Evolutionary conservation across 129 eudicot genomes (phyloP).

Genomic region (Saussurea involucrata): DNA sequence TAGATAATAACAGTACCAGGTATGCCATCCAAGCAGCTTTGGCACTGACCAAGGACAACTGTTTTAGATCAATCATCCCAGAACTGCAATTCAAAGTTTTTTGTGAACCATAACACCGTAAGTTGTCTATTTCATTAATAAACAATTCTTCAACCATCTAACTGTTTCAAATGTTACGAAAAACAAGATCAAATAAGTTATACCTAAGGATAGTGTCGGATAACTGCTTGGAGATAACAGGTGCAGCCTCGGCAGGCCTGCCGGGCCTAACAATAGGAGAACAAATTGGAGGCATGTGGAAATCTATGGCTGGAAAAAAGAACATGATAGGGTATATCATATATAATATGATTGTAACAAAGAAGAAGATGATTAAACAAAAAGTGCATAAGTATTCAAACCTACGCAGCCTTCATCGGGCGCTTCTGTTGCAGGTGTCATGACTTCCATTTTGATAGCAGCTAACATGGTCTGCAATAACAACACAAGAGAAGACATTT

Average conservation of each 20-base stretch:
- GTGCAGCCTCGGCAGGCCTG: constrained; percentile 88
- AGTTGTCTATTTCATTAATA: too few species aligned
- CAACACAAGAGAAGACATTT: too few species aligned
- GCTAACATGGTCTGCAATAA: constrained; percentile 76
- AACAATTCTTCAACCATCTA: too few species aligned
- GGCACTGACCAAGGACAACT: constrained; percentile 86
- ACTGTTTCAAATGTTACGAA: neutral
- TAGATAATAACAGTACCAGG: constrained; percentile 60
- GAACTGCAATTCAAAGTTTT: too few species aligned
- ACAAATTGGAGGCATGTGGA: constrained; percentile 96
- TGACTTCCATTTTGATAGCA: constrained; percentile 92
- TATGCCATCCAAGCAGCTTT: constrained; percentile 99
- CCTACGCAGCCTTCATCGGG: constrained; percentile 89
- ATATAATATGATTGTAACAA: neutral
- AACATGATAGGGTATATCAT: neutral
- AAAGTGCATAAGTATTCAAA: constrained; percentile 5
- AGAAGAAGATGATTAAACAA: neutral
- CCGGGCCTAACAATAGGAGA: constrained; percentile 94
- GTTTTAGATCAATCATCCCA: constrained; percentile 77
- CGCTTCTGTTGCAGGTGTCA: constrained; percentile 77
- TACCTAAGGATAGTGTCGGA: constrained; percentile 75
- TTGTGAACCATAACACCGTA: too few species aligned
- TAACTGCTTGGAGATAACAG: constrained; percentile 80
- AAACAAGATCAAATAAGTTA: constrained; percentile 1
- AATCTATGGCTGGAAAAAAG: constrained; percentile 64